A percentile compares a stretch with the other conserved stretches of the same genome.
phyloP scores from a whole-genome alignment of 345 rosid genomes.

The Dipteronia sinensis region DNA sequence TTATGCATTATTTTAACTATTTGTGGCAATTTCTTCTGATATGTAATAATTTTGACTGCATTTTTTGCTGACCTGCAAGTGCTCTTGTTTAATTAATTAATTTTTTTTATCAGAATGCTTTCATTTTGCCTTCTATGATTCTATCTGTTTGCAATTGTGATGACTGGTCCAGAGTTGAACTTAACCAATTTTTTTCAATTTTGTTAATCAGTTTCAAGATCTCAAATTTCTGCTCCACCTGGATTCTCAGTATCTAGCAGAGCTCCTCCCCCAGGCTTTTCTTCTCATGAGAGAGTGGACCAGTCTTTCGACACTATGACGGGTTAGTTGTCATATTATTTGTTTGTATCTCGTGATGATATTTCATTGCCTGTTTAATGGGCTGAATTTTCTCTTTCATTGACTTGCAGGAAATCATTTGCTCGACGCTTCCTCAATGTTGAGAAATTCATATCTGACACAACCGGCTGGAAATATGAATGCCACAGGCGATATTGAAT shows the following conservation, averaged over 20 bases:
- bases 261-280: conserved; percentile 94
- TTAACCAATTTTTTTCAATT: too few species aligned
- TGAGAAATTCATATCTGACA: conserved; percentile 51
- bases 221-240: conserved; percentile 83
- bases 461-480: conserved; percentile 44
- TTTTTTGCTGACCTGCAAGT: too few species aligned
- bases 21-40: not conserved
- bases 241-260: conserved; percentile 81
- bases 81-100: not conserved
- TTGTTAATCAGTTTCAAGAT: conserved; percentile 44
- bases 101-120: not conserved
- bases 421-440: conserved; percentile 48
- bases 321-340: conserved; percentile 42
- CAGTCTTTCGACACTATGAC: conserved; percentile 46
- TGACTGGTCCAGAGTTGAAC: too few species aligned
- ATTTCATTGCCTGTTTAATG: conserved; percentile 11
- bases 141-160: too few species aligned
- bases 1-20: not conserved
- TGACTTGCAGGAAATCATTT: conserved; percentile 53
- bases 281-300: conserved; percentile 62
- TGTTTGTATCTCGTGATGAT: not conserved
- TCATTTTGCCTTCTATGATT: too few species aligned
- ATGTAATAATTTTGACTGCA: not conserved
- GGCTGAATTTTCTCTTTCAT: not conserved
- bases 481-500: conserved; percentile 63